Evolutionary conservation across 2,329 filamentous ascomycete genomes (phyloP).

Genomic region (Gaeumannomyces tritici): DNA sequence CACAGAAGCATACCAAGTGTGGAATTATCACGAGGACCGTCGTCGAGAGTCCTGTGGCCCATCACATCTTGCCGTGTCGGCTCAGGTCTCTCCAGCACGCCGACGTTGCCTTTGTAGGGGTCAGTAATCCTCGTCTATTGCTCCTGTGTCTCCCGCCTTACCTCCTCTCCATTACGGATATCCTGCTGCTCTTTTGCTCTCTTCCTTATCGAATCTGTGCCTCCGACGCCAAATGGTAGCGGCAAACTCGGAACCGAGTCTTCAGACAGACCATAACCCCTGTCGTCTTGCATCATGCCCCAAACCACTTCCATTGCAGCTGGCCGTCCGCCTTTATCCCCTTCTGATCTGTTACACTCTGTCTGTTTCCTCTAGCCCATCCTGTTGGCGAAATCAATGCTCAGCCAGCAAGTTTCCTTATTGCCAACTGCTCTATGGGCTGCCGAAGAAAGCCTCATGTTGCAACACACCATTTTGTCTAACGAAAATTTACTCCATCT

Average conservation of each 20-base stretch:
- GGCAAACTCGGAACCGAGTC: too few relatives aligned
- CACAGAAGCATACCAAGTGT: conserved; percentile 38
- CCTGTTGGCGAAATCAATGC: background rate
- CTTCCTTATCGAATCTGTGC: background rate
- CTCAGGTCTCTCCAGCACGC: conserved; percentile 61
- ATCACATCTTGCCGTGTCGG: conserved; percentile 71
- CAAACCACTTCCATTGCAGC: background rate
- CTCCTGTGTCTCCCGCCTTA: background rate
- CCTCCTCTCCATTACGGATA: background rate
- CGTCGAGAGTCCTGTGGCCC: conserved; percentile 63
- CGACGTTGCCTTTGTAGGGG: conserved; percentile 79
- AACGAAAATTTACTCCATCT: conserved; percentile 5
- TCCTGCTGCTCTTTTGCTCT: background rate
- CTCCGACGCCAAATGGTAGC: too few relatives aligned
- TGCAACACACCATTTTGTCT: background rate
- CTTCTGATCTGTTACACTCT: background rate
- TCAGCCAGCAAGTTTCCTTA: background rate
- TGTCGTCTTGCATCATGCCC: too few relatives aligned
- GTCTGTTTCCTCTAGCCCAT: background rate
- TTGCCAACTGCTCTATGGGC: background rate
- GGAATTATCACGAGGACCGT: conserved; percentile 75
- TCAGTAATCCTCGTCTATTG: conserved; percentile 28
- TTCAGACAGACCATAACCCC: too few relatives aligned
- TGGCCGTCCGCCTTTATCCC: background rate
- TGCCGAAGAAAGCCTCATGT: background rate